phyloP scores from a whole-genome alignment of 495 filamentous ascomycete species.

The Chaetomium tenue region DNA sequence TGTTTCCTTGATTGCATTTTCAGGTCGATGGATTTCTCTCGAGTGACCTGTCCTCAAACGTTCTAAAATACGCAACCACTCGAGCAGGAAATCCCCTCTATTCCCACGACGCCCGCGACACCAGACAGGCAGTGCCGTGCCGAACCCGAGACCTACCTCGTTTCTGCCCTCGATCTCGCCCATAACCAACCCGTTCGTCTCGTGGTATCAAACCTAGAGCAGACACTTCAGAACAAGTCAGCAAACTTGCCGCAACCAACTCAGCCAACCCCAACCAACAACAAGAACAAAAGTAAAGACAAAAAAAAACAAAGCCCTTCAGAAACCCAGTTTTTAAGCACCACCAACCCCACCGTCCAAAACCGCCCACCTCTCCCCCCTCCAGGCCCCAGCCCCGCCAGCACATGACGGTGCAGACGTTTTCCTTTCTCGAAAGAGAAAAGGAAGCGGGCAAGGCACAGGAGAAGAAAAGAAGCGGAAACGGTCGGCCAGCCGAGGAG shows the following conservation, averaged over 20 bases:
- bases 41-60: not conserved
- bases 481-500: slow-evolving; percentile 21
- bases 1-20: not conserved
- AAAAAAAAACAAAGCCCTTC: slow-evolving; percentile 31
- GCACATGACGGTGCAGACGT: slow-evolving; percentile 52
- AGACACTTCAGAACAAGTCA: slow-evolving; percentile 8
- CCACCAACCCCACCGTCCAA: slow-evolving; percentile 40
- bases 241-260: slow-evolving; percentile 9
- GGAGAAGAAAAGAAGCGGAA: slow-evolving; percentile 5
- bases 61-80: too few species aligned
- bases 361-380: slow-evolving; percentile 22
- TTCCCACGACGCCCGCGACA: not conserved
- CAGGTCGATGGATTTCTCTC: not conserved
- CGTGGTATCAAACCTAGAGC: not conserved
- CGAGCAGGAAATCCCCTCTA: not conserved
- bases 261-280: not conserved
- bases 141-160: not conserved
- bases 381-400: slow-evolving; percentile 32
- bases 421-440: not conserved
- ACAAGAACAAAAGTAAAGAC: slow-evolving; percentile 4
- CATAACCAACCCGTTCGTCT: not conserved
- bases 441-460: slow-evolving; percentile 8
- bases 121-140: not conserved
- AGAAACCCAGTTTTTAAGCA: slow-evolving; percentile 55
- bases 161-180: too few species aligned